Base-by-base conservation (phyloP, 805 yeast genomes). In the Schwanniomyces polymorphus region DNA sequence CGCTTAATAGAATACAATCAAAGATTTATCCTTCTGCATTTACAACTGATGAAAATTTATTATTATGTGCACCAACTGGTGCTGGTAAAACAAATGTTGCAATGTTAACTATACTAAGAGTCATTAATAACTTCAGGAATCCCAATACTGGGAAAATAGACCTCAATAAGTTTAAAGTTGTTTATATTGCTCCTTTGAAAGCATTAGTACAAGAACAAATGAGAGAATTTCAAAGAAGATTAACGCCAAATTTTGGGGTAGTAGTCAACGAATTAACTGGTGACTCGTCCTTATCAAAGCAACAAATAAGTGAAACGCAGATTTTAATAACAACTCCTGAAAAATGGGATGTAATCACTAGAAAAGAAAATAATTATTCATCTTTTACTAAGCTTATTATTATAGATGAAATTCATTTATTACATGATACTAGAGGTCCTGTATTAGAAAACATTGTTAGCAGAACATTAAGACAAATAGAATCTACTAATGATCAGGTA, bases 51-150 rank as follows among this genome's bases (percentile, higher is more conserved):
- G 75, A 76, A 4, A 92, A 91, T 57, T 62, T 94, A 34, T 69
- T 92, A 14, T 71, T 92, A 55, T 92, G 98, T 76, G 98, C 99
- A 1, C 99, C 99, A 6, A 92, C 99, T 0, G 99, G 99, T 71
- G 97, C 97, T 2, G 99, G 99, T 70, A 92, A 92, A 63, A 92
- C 99, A 18, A 94, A 94, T 63, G 97, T 94, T 26, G 99, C 99
- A 0, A 81, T 94, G 84, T 67, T 94, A 40, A 74, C 97, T 0
- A 76, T 88, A 4, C 70, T 91, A n/a, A 68, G 85, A 42, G 72
- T 86, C 0, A 61, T 91, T 17, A 68, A 80, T 0, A 76, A 84
- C 41, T 79, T 67, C 59, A 70, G 85, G 57, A 67, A 75, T 40
- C 58, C 58, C 4, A 59, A 56, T 1, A 68, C 75, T 26, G 86